Evolutionary conservation across 352 stramenopile genomes (phyloP).

Genomic region (Plasmopara viticola): DNA sequence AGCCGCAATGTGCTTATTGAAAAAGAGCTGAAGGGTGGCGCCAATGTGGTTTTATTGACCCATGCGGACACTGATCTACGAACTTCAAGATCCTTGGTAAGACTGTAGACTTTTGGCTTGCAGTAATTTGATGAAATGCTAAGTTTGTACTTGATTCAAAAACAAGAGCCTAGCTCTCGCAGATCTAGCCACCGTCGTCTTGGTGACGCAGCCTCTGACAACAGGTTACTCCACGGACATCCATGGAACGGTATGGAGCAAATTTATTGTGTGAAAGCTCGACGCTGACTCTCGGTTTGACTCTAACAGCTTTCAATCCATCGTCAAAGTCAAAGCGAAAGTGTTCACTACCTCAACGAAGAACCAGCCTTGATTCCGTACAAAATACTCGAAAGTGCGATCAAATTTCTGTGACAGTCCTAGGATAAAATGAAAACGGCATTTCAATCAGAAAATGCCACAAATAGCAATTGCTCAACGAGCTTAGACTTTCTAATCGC

Average conservation of each 20-base stretch:
- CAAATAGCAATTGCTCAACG: background rate
- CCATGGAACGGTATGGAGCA: slow-evolving; percentile 49
- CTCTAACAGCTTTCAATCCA: slow-evolving; percentile 35
- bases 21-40: slow-evolving; percentile 16
- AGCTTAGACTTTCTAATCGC: background rate
- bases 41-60: slow-evolving; percentile 52
- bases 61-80: slow-evolving; percentile 43
- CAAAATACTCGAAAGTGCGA: slow-evolving; percentile 67
- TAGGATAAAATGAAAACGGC: background rate
- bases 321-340: slow-evolving; percentile 29
- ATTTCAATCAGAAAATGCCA: background rate
- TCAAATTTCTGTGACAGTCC: slow-evolving; percentile 31
- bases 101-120: background rate
- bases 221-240: slow-evolving; percentile 76
- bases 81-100: slow-evolving; percentile 15
- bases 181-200: slow-evolving; percentile 53
- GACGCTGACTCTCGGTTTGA: background rate
- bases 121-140: background rate
- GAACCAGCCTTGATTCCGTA: slow-evolving; percentile 37
- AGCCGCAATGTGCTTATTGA: slow-evolving; percentile 1
- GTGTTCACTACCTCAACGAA: slow-evolving; percentile 7
- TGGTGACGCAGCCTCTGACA: slow-evolving; percentile 42
- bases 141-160: no score
- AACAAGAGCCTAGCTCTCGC: slow-evolving; percentile 37
- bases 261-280: slow-evolving; percentile 1